Evolutionary conservation across 768 basidiomycete genomes (phyloP), one percentile per base, ranked within the genome.

Genomic region (Suillus ampliporus): DNA sequence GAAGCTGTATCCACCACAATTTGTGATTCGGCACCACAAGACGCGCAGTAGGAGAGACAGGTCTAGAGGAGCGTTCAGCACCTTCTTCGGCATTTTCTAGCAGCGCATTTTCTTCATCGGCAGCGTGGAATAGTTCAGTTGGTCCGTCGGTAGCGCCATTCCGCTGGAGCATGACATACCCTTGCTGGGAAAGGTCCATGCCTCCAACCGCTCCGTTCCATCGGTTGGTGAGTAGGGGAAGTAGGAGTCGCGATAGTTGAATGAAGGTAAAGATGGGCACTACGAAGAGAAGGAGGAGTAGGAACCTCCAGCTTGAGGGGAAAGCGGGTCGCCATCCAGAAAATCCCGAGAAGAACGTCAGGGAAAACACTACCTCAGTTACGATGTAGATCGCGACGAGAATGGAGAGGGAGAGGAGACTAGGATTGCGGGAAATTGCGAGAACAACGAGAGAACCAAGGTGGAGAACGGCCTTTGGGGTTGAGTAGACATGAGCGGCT

Each of bases 311-410:
- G 28, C 59, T 61, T 2, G 31, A 23, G 3, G 62, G 62, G 38
- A 59, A 63, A 40, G 62, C 62, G 7, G 62, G 62, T n/a, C 26
- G 37, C 62, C 62, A 63, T 31, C 60, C 59, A 23, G 38, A 21
- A 10, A 40, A 19, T 31, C 13, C 7, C 0, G 44, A 7, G 11
- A 63, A 61, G 17, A 41, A 60, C 23, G 37, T 9, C 7, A 21
- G 26, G 2, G 62, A 37, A 38, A 63, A 40, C 2, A 28, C 48
- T 1, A 35, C 3, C n/a, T 63, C 58, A 15, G 48, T 61, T n/a
- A 23, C 19, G 28, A 40, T 31, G 38, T 63, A 63, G 14, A 61
- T 21, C 3, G 26, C 5, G 6, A 48, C 21, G 19, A 63, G 28
- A 14, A 63, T 26, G 13, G 34, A 48, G 35, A 59, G 14, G 19